A percentile compares a stretch with the other conserved stretches of the same genome.
Evolutionary conservation across 208 protist genomes (phyloP).

Genomic region (Trypanosoma caninum): DNA sequence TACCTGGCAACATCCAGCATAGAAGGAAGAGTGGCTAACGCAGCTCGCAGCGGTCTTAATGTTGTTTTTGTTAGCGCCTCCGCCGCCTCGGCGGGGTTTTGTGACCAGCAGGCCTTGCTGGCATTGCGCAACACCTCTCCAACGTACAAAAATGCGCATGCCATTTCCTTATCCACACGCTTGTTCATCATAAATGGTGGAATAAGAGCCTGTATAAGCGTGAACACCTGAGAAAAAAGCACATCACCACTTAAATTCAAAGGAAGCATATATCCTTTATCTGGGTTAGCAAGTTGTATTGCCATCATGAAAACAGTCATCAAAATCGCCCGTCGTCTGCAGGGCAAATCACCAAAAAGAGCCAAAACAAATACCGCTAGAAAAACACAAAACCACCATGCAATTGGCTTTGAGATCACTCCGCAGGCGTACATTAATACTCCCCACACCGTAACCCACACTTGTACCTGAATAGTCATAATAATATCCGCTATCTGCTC

Average conservation of each 20-base stretch:
- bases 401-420: constrained; percentile 24
- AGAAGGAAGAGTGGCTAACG: constrained; percentile 17
- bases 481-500: constrained; percentile 40
- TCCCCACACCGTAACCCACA: constrained; percentile 37
- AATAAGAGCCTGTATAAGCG: constrained; percentile 39
- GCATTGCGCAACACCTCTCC: constrained; percentile 26
- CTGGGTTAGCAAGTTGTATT: constrained; percentile 39
- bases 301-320: constrained; percentile 57
- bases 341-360: constrained; percentile 48
- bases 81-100: constrained; percentile 42
- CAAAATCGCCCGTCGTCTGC: constrained; percentile 54
- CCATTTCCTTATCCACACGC: constrained; percentile 34
- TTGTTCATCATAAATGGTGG: constrained; percentile 31
- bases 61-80: constrained; percentile 27
- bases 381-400: constrained; percentile 69
- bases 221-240: constrained; percentile 32
- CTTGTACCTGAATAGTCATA: constrained; percentile 19
- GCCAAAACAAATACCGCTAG: constrained; percentile 27
- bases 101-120: constrained; percentile 42
- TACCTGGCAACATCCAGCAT: constrained; percentile 49
- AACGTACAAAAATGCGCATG: constrained; percentile 27
- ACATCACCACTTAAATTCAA: constrained; percentile 41
- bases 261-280: constrained; percentile 27
- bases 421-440: constrained; percentile 43
- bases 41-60: constrained; percentile 38